Conservation (phyloP, 2,329 filamentous ascomycete genomes). For the Basipetospora chlamydospora region DNA sequence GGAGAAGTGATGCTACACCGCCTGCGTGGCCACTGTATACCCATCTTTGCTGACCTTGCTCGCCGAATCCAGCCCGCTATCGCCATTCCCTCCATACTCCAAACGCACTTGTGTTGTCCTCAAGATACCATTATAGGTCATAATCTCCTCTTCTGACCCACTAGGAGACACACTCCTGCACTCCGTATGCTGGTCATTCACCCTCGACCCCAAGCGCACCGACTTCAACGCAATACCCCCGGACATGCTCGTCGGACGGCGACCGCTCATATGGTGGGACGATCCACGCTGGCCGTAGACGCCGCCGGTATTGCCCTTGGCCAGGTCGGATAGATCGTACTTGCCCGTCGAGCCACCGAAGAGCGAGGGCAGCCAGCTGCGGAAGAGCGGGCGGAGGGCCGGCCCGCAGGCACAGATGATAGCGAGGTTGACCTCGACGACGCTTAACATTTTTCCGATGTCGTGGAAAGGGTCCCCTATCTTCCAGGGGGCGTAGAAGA, state of each 20-base stretch:
- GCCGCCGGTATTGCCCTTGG: constrained; percentile 6
- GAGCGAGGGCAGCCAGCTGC: constrained; percentile 17
- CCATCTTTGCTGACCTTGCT: too few relatives aligned
- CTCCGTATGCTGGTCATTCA: constrained; percentile 18
- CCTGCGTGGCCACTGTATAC: too few relatives aligned
- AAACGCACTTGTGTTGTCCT: constrained; percentile 18
- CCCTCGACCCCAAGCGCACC: constrained; percentile 12
- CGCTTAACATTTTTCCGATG: constrained; percentile 19
- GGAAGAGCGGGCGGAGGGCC: constrained; percentile 19
- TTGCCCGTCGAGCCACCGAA: constrained; percentile 11
- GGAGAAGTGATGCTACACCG: too few relatives aligned
- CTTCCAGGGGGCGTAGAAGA: constrained; percentile 9
- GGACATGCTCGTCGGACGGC: not conserved
- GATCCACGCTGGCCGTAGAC: constrained; percentile 2
- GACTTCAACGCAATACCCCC: constrained; percentile 9
- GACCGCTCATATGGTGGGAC: constrained; percentile 2
- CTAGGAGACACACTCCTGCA: constrained; percentile 19
- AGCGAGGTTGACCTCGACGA: constrained; percentile 21
- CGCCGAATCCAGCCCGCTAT: not conserved
- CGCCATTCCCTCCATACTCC: constrained; percentile 9
- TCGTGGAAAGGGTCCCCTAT: constrained; percentile 13
- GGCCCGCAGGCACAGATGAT: constrained; percentile 20
- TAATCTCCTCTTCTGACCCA: constrained; percentile 23
- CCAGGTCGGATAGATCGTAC: constrained; percentile 9
- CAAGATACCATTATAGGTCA: constrained; percentile 24